A percentile compares a stretch with the other conserved stretches of the same genome.
Evolutionary conservation across 2,329 filamentous ascomycete genomes (phyloP).

Genomic region (Coniochaeta prunicola): DNA sequence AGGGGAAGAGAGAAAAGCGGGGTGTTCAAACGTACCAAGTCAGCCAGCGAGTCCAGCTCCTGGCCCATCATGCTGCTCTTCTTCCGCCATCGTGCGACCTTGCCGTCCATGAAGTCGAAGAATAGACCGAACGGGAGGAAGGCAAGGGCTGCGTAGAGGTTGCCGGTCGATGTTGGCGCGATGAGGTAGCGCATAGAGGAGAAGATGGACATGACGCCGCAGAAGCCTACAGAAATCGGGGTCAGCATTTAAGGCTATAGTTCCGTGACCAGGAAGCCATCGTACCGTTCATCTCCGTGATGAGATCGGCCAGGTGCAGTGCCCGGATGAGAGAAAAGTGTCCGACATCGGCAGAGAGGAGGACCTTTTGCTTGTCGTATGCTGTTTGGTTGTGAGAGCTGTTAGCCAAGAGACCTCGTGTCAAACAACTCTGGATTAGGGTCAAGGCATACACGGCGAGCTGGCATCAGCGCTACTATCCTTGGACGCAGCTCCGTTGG

Average conservation of each 20-base stretch:
- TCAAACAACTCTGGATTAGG: not conserved
- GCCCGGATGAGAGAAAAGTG: slow-evolving; percentile 65
- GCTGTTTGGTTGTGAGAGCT: not conserved
- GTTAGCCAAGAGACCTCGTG: not conserved
- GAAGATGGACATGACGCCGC: slow-evolving; percentile 91
- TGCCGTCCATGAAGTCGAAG: slow-evolving; percentile 97
- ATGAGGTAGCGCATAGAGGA: slow-evolving; percentile 90
- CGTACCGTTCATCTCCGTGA: slow-evolving; percentile 73
- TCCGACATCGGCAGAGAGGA: slow-evolving; percentile 58
- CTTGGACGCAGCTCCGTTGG: slow-evolving; percentile 39
- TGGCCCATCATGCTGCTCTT: slow-evolving; percentile 98
- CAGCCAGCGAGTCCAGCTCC: slow-evolving; percentile 91
- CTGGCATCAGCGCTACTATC: slow-evolving; percentile 15
- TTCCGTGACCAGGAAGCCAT: not conserved
- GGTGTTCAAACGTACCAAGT: slow-evolving; percentile 67
- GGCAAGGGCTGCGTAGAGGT: slow-evolving; percentile 74
- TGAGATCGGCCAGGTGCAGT: slow-evolving; percentile 74
- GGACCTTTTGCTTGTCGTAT: slow-evolving; percentile 67
- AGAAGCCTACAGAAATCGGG: slow-evolving; percentile 52
- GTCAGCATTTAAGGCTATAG: not conserved
- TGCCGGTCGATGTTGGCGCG: slow-evolving; percentile 54
- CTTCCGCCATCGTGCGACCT: slow-evolving; percentile 90
- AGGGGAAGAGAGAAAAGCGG: not conserved
- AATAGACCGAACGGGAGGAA: slow-evolving; percentile 92
- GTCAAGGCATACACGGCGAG: slow-evolving; percentile 10